Conservation (phyloP, 352 stramenopile species). For the Phytophthora lateralis region DNA sequence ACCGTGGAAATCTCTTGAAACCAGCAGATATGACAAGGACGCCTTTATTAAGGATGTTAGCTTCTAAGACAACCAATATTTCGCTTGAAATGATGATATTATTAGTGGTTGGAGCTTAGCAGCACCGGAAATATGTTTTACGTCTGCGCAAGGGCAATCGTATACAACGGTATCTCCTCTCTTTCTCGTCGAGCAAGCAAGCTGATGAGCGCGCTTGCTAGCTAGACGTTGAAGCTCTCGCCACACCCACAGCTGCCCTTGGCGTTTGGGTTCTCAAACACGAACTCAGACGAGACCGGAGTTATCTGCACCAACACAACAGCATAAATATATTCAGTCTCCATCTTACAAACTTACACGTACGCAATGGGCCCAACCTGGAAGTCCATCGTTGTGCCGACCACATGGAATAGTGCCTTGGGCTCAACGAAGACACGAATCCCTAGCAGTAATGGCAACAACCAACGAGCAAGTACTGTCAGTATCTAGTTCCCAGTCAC, state of each 20-base stretch:
- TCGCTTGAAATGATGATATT: slow-evolving; percentile 43
- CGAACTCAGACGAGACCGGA: slow-evolving; percentile 97
- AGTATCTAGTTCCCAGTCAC: slow-evolving; percentile 9
- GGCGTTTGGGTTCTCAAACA: slow-evolving; percentile 99
- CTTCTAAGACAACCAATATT: slow-evolving; percentile 1
- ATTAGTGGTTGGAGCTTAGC: slow-evolving; percentile 34
- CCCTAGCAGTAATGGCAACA: slow-evolving; percentile 44
- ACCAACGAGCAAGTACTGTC: slow-evolving; percentile 9
- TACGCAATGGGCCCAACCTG: slow-evolving; percentile 43
- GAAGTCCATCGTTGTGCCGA: slow-evolving; percentile 99
- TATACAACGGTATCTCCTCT: slow-evolving; percentile 21
- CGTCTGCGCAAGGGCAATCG: slow-evolving; percentile 8
- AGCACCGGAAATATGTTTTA: slow-evolving; percentile 21
- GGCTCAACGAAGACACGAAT: slow-evolving; percentile 98
- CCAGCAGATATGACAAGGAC: background rate
- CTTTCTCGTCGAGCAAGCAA: slow-evolving; percentile 5
- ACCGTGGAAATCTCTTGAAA: slow-evolving; percentile 66
- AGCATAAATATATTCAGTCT: slow-evolving; percentile 1
- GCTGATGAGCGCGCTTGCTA: slow-evolving; percentile 2
- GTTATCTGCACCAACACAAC: slow-evolving; percentile 78
- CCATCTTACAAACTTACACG: background rate
- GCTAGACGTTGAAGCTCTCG: slow-evolving; percentile 99
- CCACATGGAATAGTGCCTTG: slow-evolving; percentile 98
- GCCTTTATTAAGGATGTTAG: background rate
- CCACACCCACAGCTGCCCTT: slow-evolving; percentile 99